Conservation (phyloP, 106 monocot genomes). For the Dioscorea alata region DNA sequence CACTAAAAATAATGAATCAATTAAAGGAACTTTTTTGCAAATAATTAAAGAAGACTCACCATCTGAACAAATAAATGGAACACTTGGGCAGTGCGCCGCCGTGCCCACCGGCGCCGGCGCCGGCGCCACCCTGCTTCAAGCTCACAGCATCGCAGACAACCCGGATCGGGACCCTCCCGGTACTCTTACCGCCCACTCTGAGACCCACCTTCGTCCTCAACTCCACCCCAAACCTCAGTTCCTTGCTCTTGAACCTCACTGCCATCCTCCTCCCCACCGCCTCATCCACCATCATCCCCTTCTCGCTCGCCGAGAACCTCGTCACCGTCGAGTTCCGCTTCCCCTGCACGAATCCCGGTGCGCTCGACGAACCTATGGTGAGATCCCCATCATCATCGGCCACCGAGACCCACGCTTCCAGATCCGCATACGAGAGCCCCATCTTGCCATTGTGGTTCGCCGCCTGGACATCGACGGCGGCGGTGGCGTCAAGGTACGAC, state of each 20-base stretch:
- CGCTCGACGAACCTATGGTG: constrained; percentile 24
- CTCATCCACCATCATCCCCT: constrained; percentile 46
- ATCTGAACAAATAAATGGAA: constrained; percentile 25
- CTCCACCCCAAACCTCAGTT: constrained; percentile 29
- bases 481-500: constrained; percentile 27
- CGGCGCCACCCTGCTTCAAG: constrained; percentile 27
- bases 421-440: constrained; percentile 27
- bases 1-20: background rate
- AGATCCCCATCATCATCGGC: constrained; percentile 48
- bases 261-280: constrained; percentile 36
- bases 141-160: constrained; percentile 33
- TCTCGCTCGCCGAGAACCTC: constrained; percentile 15
- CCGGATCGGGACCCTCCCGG: constrained; percentile 32
- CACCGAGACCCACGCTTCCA: constrained; percentile 24
- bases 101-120: constrained; percentile 1
- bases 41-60: constrained; percentile 15
- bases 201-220: constrained; percentile 31
- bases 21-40: too few species aligned
- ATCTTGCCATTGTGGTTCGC: constrained; percentile 62
- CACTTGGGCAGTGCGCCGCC: constrained; percentile 23
- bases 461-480: constrained; percentile 16
- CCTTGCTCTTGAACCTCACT: constrained; percentile 24
- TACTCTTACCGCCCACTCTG: constrained; percentile 11
- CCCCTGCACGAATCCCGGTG: constrained; percentile 28
- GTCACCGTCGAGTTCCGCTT: constrained; percentile 35